Base-by-base conservation (phyloP, 2,329 filamentous ascomycete species). In the Rhynchosporium agropyri region DNA sequence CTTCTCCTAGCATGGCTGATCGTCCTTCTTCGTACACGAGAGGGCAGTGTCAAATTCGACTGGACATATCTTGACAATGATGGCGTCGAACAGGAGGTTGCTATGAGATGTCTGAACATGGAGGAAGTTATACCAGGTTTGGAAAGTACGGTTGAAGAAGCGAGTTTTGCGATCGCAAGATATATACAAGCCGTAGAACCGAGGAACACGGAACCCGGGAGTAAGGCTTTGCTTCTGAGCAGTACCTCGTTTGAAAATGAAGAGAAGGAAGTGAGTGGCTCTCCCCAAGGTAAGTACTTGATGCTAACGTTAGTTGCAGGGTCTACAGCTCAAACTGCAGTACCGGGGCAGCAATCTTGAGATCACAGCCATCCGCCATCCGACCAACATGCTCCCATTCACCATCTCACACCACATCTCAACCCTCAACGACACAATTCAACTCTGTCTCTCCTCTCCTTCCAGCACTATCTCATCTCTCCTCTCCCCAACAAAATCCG, bases 1-100 rank as follows among this genome's bases (percentile, higher is more conserved):
- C 20, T 81, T 12, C 74, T 81, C 10, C 50, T 77, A 42, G 75
- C 79, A 46, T 81, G 79, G 79, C 73, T 80, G 13, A 72, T 80
- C 12, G 75, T 79, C 6, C 76, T 81, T 7, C 61, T 80, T 61
- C 74, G 79, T 10, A 78, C 75, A 1, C 72, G 72, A 9, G 79
- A 81, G 66, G 76, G 76, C 15, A 70, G 74, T 15, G 65, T 75
- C 10, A 67, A 55, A 13, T 81, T 71, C 64, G 76, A 79, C 3
- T 81, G 79, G 79, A 20, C 49, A 6, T 60, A 60, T 42, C 9
- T 40, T 8, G 28, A 66, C 77, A 58, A 63, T 36, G 62, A 70
- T 60, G 63, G 20, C 9, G 46, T 42, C 40, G 63, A 61, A 49
- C 55, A 70, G 26, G 68, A 70, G 46, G 61, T 62, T 9, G 53